Percentiles rank a stretch among this genome's conserved stretches.
Evolutionary conservation across 139 green algal species (phyloP).

Genomic region (Dunaliella sp.): DNA sequence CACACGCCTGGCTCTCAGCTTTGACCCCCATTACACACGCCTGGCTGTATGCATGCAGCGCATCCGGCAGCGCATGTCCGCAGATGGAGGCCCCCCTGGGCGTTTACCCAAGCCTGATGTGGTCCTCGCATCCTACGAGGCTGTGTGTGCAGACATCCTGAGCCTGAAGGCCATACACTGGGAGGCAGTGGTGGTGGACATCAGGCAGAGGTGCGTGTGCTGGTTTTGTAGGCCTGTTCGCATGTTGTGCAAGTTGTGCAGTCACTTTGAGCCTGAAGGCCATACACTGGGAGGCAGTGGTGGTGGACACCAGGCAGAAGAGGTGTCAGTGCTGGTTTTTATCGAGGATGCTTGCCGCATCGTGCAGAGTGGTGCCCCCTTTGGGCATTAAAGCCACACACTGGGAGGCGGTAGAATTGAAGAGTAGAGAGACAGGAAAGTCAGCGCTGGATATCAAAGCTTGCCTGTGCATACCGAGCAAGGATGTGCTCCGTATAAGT

Average conservation of each 20-base stretch:
- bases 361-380: conserved; percentile 28
- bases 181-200: conserved; percentile 70
- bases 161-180: conserved; percentile 59
- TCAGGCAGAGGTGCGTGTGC: conserved; percentile 45
- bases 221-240: not conserved
- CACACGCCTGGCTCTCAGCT: too few relatives aligned
- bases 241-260: not conserved
- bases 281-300: conserved; percentile 63
- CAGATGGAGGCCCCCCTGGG: not conserved
- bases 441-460: too few relatives aligned
- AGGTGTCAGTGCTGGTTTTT: too few relatives aligned
- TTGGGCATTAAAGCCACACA: conserved; percentile 43
- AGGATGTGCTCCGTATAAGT: too few relatives aligned
- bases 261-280: conserved; percentile 49
- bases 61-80: conserved; percentile 2
- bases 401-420: too few relatives aligned
- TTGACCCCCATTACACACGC: too few relatives aligned
- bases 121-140: conserved; percentile 71
- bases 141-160: conserved; percentile 45
- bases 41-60: too few relatives aligned
- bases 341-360: too few relatives aligned
- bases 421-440: too few relatives aligned
- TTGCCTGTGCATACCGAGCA: too few relatives aligned
- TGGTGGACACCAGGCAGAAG: conserved; percentile 71
- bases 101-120: conserved; percentile 70